Evolutionary conservation across 305 asterid genomes (phyloP).

Genomic region (Fraxinus paxiana): DNA sequence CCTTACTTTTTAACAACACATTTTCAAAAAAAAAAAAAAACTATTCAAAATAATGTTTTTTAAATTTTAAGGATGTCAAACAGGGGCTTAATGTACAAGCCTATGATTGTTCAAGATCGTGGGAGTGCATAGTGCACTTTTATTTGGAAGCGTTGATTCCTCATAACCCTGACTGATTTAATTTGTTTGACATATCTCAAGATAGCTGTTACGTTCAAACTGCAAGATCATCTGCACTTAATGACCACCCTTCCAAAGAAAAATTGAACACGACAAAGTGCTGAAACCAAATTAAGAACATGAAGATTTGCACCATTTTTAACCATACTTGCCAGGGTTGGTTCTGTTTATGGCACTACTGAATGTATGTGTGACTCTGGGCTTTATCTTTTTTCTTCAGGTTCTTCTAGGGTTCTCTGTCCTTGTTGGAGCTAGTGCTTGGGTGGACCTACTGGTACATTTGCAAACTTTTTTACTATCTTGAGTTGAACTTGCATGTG

Average conservation of each 20-base stretch:
- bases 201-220: neutral
- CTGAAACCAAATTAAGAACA: neutral
- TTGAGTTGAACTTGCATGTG: neutral
- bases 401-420: conserved; percentile 93
- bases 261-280: neutral
- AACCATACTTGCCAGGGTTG: neutral
- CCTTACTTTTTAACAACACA: no score
- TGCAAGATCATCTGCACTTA: neutral
- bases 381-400: conserved; percentile 38
- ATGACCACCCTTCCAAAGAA: neutral
- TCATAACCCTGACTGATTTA: neutral
- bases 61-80: no score
- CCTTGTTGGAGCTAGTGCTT: conserved; percentile 97
- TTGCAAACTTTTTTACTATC: conserved; percentile 12
- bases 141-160: neutral
- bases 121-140: neutral
- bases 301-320: neutral
- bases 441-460: conserved; percentile 96
- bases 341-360: neutral
- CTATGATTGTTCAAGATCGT: neutral
- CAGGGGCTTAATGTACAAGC: no score
- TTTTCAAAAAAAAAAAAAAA: no score
- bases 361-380: neutral
- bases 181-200: neutral
- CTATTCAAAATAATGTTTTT: no score